phyloP scores from a whole-genome alignment of 371 early-diverging fungal species.

The Umbelopsis sp. region DNA sequence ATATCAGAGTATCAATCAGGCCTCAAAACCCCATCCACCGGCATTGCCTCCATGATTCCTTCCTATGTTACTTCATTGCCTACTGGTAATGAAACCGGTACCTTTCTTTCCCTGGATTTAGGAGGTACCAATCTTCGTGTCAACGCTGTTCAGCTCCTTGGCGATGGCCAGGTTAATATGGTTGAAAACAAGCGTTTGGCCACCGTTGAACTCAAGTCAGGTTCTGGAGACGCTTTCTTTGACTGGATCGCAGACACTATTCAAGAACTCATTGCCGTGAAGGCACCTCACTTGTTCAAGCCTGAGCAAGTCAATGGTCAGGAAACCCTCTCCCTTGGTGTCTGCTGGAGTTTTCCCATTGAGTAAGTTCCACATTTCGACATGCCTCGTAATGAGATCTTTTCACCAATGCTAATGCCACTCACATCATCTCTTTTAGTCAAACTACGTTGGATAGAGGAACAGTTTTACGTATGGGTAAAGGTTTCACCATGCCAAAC shows the following conservation, averaged over 20 bases:
- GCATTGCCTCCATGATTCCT: constrained; percentile 70
- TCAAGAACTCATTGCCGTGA: constrained; percentile 35
- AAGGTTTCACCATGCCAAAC: constrained; percentile 81
- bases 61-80: constrained; percentile 82
- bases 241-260: constrained; percentile 86
- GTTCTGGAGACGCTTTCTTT: constrained; percentile 75
- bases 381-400: constrained; percentile 2
- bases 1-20: constrained; percentile 50
- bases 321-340: constrained; percentile 51
- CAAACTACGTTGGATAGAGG: constrained; percentile 82
- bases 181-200: constrained; percentile 40
- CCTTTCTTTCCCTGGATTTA: constrained; percentile 86
- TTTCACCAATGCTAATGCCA: neutral
- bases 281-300: constrained; percentile 35
- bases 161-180: constrained; percentile 65
- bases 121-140: constrained; percentile 93
- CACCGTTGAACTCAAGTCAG: constrained; percentile 72
- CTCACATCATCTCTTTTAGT: constrained; percentile 25
- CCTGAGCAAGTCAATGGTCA: constrained; percentile 30
- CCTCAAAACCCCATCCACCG: constrained; percentile 50
- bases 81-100: constrained; percentile 83
- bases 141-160: constrained; percentile 71
- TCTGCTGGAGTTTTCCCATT: constrained; percentile 56
- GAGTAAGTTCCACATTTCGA: constrained; percentile 35
- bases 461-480: constrained; percentile 86